Evolutionary conservation across 371 early-diverging fungal genomes (phyloP), one percentile per base, ranked within the genome.

Genomic region (Rhizopus arrhizus): DNA sequence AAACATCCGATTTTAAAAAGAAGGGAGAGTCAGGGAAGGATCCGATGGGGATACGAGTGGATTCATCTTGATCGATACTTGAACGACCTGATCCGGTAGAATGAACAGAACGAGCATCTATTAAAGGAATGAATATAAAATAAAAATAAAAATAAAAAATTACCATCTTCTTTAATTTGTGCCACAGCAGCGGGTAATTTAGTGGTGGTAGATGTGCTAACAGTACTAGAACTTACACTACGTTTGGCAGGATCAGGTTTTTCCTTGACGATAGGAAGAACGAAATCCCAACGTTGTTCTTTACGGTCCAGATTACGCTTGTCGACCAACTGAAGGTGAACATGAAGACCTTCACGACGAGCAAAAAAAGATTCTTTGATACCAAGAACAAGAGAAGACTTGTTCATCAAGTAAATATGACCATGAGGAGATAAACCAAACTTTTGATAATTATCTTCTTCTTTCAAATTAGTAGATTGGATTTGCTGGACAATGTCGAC

Each of bases 311-410:
- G 53, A 45, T 70, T 65, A 13, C 68, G 68, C 54, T 70, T 74
- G 33, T 76, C 77, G n/a, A 66, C 68, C 15, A 68, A 34, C 51
- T 78, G 78, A 28, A 78, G 68, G 56, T 79, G 77, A 31, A 79
- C 77, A 62, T 74, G 80, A 34, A 74, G 64, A 10, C 80, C 80
- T 53, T 79, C 80, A 53, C 75, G 72, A 31, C 77, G 72, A 16
- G 74, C 60, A 56, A 79, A 79, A 66, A 76, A 76, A 3, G 77
- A 73, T 49, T 79, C 80, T 49, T 79, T 79, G 48, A 82, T 77
- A 50, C 83, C 85, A 22, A 85, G 70, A 11, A 85, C 78, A 22
- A 85, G 61, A 40, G 70, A 64, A 9, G 73, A 69, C 15, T 78
- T 62, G 45, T 68, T 61, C 53, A 68, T 66, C 31, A 83, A 46